These are phyloP conservation scores for Paspalum notatum DNA, from an alignment of 176 grass and related monocot species.

Conservation along the genomic window DNA sequence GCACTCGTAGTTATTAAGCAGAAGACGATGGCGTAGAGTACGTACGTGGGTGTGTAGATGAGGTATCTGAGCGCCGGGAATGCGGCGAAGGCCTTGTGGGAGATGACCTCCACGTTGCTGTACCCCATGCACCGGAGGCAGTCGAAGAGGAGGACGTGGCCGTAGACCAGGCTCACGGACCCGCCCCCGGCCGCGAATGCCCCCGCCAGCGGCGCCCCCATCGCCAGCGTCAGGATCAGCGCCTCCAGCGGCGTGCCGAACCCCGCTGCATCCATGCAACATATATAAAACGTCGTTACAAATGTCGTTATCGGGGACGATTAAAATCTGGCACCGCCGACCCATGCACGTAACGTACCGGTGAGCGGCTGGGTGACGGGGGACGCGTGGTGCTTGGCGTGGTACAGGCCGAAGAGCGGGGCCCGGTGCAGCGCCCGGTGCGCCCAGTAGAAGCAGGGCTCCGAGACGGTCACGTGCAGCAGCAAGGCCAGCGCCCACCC, in stretches of 20 bases:
- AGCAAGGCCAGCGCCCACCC: conserved; percentile 57
- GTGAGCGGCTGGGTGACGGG: conserved; percentile 72
- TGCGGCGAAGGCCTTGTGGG: conserved; percentile 51
- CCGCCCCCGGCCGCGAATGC: conserved; percentile 64
- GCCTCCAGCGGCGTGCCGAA: conserved; percentile 85
- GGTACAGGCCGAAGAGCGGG: conserved; percentile 62
- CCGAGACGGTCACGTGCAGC: conserved; percentile 70
- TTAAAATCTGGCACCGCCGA: too few species aligned
- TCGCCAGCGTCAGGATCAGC: conserved; percentile 60
- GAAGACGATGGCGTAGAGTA: too few species aligned
- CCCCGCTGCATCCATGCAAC: too few species aligned
- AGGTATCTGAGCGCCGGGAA: conserved; percentile 71
- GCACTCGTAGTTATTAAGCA: too few species aligned
- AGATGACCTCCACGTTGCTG: conserved; percentile 90
- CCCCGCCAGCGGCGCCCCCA: conserved; percentile 59
- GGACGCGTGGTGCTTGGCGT: conserved; percentile 70
- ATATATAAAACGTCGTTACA: too few species aligned
- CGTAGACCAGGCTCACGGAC: conserved; percentile 74
- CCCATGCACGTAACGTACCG: conserved; percentile 27
- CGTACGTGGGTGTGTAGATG: conserved; percentile 85
- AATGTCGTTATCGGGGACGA: neutral
- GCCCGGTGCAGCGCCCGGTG: conserved; percentile 63
- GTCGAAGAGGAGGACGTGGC: conserved; percentile 70
- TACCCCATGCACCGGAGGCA: conserved; percentile 84
- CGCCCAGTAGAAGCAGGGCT: conserved; percentile 70